Base-by-base conservation (phyloP, 331 rosid genomes). In the Phaseolus coccineus region DNA sequence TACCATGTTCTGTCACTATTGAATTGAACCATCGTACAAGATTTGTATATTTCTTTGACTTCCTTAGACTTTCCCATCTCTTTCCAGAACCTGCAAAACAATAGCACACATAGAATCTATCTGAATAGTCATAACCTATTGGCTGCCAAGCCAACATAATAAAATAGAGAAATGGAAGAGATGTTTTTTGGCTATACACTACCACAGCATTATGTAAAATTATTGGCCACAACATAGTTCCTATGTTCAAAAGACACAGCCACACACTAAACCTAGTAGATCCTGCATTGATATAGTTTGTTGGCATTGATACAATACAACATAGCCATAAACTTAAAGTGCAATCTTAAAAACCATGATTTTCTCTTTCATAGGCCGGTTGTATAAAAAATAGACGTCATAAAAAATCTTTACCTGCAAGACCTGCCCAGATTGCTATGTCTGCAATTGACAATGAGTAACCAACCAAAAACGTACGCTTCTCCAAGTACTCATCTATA, bases 61-160 rank as follows among this genome's bases (percentile, higher is more conserved):
- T 91, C 87, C 96, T 96, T 82, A 96, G 84, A 85, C 97, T 90
- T 84, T 93, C 98, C 98, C 99, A 96, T 81, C 99, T 90, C 84
- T 84, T 88, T 63, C 96, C 97, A 82, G 91, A 72, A 78, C 92
- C 98, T 96, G 87, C 64, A 73, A 73, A 51, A 81, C 53, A 27
- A 77, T 16, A 80, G 16, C 73, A 46, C 47, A 33, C 2, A 47
- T 55, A 48, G 14, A 30, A 84, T 72, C 19, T 6, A 64, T 6
- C 28, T 27, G 5, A 27, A 31, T 35, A 3, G 37, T 40, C 24
- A 35, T 19, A 61, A 63, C 53, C 48, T n/a, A 72, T 51, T 46
- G 28, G 63, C 12, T 22, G 40, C 35, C 35, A 78, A 56, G 42
- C 77, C 25, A 77, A 71, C 50, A 77, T 69, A 4, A 30, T 37